Percentiles rank a stretch among this genome's conserved stretches.
These are phyloP conservation scores for Castanopsis chinensis DNA, from an alignment of 306 rosid genomes.

Conservation along the genomic window DNA sequence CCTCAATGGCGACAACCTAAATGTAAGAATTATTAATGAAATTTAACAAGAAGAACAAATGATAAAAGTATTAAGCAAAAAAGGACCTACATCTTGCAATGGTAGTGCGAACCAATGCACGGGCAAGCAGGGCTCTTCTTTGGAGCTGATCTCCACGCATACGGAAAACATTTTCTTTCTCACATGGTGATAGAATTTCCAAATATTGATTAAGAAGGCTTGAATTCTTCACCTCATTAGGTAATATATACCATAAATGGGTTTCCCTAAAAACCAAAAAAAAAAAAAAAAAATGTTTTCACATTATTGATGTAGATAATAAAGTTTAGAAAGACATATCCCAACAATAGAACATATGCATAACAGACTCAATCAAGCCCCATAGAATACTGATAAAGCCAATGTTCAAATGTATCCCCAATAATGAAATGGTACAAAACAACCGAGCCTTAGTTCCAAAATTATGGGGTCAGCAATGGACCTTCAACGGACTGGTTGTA, in stretches of 20 bases:
- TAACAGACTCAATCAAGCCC: background rate
- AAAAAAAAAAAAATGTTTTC: background rate
- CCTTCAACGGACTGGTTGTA: no score
- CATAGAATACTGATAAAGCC: background rate
- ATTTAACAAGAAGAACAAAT: slow-evolving; percentile 3
- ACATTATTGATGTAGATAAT: no score
- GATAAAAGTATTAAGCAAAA: slow-evolving; percentile 5
- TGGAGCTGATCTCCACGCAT: slow-evolving; percentile 55
- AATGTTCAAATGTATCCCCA: background rate
- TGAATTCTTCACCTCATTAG: slow-evolving; percentile 60
- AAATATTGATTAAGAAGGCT: slow-evolving; percentile 52
- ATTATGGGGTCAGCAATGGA: background rate
- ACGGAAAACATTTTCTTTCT: slow-evolving; percentile 52
- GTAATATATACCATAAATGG: slow-evolving; percentile 83
- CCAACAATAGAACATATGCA: background rate
- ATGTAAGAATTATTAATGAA: background rate
- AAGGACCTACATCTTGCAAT: slow-evolving; percentile 76
- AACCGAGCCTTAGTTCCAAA: background rate
- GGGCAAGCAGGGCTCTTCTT: slow-evolving; percentile 74
- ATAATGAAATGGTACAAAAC: background rate
- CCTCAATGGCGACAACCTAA: background rate
- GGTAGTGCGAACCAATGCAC: slow-evolving; percentile 83
- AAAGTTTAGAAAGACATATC: background rate
- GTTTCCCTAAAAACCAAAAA: slow-evolving; percentile 60
- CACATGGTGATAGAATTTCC: slow-evolving; percentile 71